Evolutionary conservation across 495 filamentous ascomycete genomes (phyloP).

Genomic region (Aspergillus ellipticus): DNA sequence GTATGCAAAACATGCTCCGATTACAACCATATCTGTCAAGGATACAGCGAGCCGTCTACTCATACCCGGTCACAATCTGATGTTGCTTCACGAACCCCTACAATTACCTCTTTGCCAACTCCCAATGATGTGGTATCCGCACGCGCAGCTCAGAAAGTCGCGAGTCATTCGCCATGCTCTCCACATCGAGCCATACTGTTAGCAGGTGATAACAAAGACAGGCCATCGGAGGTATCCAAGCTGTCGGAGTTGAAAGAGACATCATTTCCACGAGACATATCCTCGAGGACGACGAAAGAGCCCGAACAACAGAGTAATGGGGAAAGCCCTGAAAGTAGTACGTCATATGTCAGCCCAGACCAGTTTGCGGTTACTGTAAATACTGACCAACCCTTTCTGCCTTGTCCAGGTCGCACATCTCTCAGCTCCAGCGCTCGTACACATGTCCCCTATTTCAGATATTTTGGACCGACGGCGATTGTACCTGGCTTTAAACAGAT

Average conservation of each 20-base stretch:
- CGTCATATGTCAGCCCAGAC: slow-evolving; percentile 12
- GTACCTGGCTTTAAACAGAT: slow-evolving; percentile 91
- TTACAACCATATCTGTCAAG: slow-evolving; percentile 67
- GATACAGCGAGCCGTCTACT: slow-evolving; percentile 71
- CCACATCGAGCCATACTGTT: slow-evolving; percentile 10
- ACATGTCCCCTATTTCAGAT: slow-evolving; percentile 82
- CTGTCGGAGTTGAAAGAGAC: slow-evolving; percentile 18
- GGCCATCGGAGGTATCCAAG: slow-evolving; percentile 18
- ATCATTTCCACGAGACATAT: slow-evolving; percentile 19
- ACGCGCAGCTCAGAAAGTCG: slow-evolving; percentile 17
- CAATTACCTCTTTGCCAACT: slow-evolving; percentile 16
- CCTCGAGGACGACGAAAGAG: slow-evolving; percentile 27
- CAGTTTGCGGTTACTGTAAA: background rate
- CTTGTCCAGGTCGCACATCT: slow-evolving; percentile 34
- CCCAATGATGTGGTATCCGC: slow-evolving; percentile 19
- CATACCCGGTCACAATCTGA: slow-evolving; percentile 42
- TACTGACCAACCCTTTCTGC: slow-evolving; percentile 13
- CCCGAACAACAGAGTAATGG: slow-evolving; percentile 24
- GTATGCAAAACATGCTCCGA: slow-evolving; percentile 72
- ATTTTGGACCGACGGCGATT: slow-evolving; percentile 85
- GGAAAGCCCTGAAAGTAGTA: slow-evolving; percentile 42
- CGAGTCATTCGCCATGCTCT: slow-evolving; percentile 31
- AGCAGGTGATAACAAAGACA: slow-evolving; percentile 9
- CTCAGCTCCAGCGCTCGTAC: slow-evolving; percentile 45
- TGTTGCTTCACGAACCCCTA: slow-evolving; percentile 25